A percentile compares a stretch with the other conserved stretches of the same genome.
phyloP scores from a whole-genome alignment of 768 basidiomycete species.

The Hypholoma fasciculare region DNA sequence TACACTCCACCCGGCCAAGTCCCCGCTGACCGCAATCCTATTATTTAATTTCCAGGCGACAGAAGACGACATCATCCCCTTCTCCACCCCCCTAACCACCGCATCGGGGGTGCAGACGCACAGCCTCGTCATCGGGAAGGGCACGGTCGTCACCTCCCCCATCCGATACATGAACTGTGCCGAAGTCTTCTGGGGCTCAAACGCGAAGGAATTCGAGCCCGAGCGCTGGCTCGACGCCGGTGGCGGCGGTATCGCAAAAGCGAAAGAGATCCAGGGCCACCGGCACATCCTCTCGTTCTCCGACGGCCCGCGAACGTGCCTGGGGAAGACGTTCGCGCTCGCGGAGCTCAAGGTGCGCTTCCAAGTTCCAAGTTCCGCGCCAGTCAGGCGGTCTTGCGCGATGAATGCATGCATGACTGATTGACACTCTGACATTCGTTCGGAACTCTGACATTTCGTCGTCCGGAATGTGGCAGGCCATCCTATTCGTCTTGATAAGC shows the following conservation, averaged over 20 bases:
- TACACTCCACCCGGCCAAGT: not conserved
- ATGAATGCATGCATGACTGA: not conserved
- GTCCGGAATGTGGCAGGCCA: constrained; percentile 27
- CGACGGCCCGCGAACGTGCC: constrained; percentile 51
- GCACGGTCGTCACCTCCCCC: constrained; percentile 42
- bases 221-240: constrained; percentile 57
- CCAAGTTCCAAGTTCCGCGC: too few relatives aligned
- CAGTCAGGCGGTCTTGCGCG: not conserved
- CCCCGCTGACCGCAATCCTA: not conserved
- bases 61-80: constrained; percentile 59
- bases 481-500: constrained; percentile 43
- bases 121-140: constrained; percentile 47
- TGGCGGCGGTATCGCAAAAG: constrained; percentile 15
- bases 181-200: constrained; percentile 57
- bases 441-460: too few relatives aligned
- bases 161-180: constrained; percentile 49
- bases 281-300: constrained; percentile 51
- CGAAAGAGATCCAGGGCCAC: constrained; percentile 47
- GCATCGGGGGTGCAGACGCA: constrained; percentile 37
- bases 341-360: constrained; percentile 40
- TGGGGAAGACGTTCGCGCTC: constrained; percentile 50
- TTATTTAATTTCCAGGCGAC: constrained; percentile 32
- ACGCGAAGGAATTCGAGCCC: constrained; percentile 59
- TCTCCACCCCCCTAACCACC: constrained; percentile 47
- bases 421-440: not conserved